phyloP scores from a whole-genome alignment of 352 stramenopile genomes.

The Phytophthora citricola region DNA sequence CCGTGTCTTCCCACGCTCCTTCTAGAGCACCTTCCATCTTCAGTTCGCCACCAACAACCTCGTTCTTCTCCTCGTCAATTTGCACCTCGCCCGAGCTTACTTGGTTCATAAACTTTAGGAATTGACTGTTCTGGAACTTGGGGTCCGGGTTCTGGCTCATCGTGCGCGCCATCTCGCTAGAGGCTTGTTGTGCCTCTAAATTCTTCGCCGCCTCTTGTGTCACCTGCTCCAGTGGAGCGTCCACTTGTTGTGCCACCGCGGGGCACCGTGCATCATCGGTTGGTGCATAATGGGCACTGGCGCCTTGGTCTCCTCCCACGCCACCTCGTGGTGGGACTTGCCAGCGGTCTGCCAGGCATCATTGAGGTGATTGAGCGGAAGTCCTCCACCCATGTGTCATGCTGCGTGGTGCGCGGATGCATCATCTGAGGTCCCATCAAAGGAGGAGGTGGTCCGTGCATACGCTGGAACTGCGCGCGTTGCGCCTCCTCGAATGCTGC shows the following conservation, averaged over 20 bases:
- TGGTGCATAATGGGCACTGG: slow-evolving; percentile 51
- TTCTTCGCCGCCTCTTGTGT: slow-evolving; percentile 37
- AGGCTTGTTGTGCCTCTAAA: slow-evolving; percentile 58
- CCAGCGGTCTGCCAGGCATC: slow-evolving; percentile 65
- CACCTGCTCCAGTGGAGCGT: slow-evolving; percentile 32
- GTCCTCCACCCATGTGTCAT: slow-evolving; percentile 74
- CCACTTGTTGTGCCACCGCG: slow-evolving; percentile 24
- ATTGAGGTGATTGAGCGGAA: slow-evolving; percentile 68
- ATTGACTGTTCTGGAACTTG: slow-evolving; percentile 89
- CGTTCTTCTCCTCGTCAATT: slow-evolving; percentile 83
- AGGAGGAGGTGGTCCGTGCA: slow-evolving; percentile 34
- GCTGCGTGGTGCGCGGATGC: slow-evolving; percentile 36
- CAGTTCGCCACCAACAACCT: slow-evolving; percentile 49
- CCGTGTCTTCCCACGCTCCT: slow-evolving; percentile 62
- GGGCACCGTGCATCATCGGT: slow-evolving; percentile 31
- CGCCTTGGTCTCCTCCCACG: slow-evolving; percentile 67
- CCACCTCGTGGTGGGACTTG: slow-evolving; percentile 68
- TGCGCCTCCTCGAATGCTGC: slow-evolving; percentile 61
- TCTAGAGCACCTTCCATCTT: slow-evolving; percentile 65
- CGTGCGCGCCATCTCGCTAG: slow-evolving; percentile 72
- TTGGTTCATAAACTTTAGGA: slow-evolving; percentile 89
- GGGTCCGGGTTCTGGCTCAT: slow-evolving; percentile 83
- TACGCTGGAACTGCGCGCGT: slow-evolving; percentile 58
- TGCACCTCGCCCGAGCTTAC: slow-evolving; percentile 75
- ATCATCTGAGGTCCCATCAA: slow-evolving; percentile 42